phyloP scores from a whole-genome alignment of 2,329 filamentous ascomycete species.

The Akanthomyces lecanii region DNA sequence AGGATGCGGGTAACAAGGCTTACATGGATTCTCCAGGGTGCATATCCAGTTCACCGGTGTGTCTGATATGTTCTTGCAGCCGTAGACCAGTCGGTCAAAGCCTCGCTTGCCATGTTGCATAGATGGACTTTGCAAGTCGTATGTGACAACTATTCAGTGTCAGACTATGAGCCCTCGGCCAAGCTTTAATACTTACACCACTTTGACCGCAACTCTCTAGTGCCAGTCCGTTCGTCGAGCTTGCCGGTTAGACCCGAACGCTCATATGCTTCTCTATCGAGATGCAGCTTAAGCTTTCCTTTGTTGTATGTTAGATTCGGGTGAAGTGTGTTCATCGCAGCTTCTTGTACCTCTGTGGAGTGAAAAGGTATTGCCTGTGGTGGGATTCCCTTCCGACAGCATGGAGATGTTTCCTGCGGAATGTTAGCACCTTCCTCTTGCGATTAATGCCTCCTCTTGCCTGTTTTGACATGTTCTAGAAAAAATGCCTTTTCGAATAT shows the following conservation, averaged over 20 bases:
- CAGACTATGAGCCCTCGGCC: slow-evolving; percentile 20
- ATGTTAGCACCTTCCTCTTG: background rate
- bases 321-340: background rate
- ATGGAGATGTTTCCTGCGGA: slow-evolving; percentile 69
- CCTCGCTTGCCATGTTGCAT: slow-evolving; percentile 83
- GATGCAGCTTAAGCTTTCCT: slow-evolving; percentile 70
- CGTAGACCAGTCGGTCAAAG: slow-evolving; percentile 73
- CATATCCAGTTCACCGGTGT: slow-evolving; percentile 69
- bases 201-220: slow-evolving; percentile 59
- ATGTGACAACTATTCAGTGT: slow-evolving; percentile 60
- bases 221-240: slow-evolving; percentile 55
- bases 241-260: slow-evolving; percentile 74
- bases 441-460: slow-evolving; percentile 36
- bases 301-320: background rate
- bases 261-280: slow-evolving; percentile 80
- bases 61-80: slow-evolving; percentile 72
- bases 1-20: background rate
- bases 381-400: slow-evolving; percentile 72
- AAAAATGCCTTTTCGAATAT: slow-evolving; percentile 74
- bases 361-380: slow-evolving; percentile 67
- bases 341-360: slow-evolving; percentile 58
- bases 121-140: slow-evolving; percentile 66
- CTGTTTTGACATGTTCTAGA: slow-evolving; percentile 76
- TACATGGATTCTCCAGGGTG: slow-evolving; percentile 50
- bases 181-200: slow-evolving; percentile 55